Percentiles rank a stretch among this genome's conserved stretches.
These are phyloP conservation scores for Funneliformis caledonium DNA, from an alignment of 371 early-diverging fungal genomes.

Conservation along the genomic window DNA sequence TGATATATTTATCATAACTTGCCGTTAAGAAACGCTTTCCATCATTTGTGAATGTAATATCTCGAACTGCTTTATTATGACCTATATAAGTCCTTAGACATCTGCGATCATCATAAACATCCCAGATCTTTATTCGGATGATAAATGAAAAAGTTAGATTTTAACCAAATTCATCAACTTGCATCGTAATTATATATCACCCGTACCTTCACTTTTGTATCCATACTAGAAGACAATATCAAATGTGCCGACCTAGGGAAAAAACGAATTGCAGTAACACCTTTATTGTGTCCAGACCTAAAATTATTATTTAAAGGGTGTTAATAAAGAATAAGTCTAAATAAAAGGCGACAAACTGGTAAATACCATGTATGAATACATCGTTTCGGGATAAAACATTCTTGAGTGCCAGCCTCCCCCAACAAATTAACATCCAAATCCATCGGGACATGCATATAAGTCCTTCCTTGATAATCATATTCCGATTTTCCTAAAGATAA, in stretches of 20 bases:
- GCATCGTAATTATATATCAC: not conserved
- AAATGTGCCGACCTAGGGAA: constrained; percentile 92
- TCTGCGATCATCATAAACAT: constrained; percentile 87
- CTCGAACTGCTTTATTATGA: constrained; percentile 91
- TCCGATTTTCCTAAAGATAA: constrained; percentile 59
- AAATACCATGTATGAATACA: constrained; percentile 83
- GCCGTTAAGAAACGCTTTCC: constrained; percentile 87
- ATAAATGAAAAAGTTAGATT: not conserved
- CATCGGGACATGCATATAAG: constrained; percentile 92
- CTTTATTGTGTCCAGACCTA: constrained; percentile 85
- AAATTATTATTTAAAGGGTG: not conserved
- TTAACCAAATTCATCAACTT: not conserved
- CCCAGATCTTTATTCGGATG: constrained; percentile 74
- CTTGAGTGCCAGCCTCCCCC: constrained; percentile 76
- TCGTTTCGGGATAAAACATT: constrained; percentile 86
- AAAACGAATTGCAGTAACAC: constrained; percentile 88
- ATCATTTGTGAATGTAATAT: constrained; percentile 88
- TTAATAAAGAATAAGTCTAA: not conserved
- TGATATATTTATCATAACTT: constrained; percentile 89
- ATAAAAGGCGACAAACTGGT: not conserved
- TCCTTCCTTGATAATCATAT: constrained; percentile 89
- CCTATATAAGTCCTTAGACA: constrained; percentile 87
- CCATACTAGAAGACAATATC: constrained; percentile 90
- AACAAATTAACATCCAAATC: constrained; percentile 80
- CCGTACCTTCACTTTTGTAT: constrained; percentile 84